Conservation (phyloP, 202 grass and related monocot genomes). For the Panicum hallii region DNA sequence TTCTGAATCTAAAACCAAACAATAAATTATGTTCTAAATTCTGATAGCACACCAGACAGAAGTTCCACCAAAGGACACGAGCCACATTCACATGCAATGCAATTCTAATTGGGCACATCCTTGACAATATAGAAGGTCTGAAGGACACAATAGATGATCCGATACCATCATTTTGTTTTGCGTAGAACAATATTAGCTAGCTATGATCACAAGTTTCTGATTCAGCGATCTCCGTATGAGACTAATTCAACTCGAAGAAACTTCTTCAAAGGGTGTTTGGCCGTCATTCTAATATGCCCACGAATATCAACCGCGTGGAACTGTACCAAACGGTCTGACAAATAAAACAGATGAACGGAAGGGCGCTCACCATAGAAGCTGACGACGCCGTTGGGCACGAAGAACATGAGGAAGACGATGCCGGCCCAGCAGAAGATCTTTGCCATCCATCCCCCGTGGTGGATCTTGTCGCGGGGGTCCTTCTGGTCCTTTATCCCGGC, state of each 20-base stretch:
- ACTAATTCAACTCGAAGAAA: not conserved
- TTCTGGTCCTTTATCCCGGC: slow-evolving; percentile 98
- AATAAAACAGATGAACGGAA: not conserved
- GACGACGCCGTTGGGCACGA: slow-evolving; percentile 89
- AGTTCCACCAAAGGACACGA: not conserved
- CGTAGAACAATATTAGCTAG: not conserved
- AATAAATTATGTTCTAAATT: not conserved
- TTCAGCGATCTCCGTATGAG: not conserved
- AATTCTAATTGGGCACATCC: not conserved
- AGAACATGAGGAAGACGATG: slow-evolving; percentile 95
- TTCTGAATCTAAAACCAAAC: not conserved
- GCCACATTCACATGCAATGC: not conserved
- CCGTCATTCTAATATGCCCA: not conserved
- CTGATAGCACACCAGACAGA: not conserved
- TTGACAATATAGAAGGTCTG: not conserved
- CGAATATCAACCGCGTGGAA: not conserved
- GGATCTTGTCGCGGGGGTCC: slow-evolving; percentile 91
- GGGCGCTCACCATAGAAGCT: slow-evolving; percentile 84
- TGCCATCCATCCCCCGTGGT: slow-evolving; percentile 98
- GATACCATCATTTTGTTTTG: not conserved
- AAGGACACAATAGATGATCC: not conserved
- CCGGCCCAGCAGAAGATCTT: slow-evolving; percentile 93
- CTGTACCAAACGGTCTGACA: not conserved
- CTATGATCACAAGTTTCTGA: not conserved
- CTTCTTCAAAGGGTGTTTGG: not conserved